Percentiles rank a stretch among this genome's conserved stretches.
Conservation (phyloP, 108 stramenopile species). For the Cyclotella cryptica region DNA sequence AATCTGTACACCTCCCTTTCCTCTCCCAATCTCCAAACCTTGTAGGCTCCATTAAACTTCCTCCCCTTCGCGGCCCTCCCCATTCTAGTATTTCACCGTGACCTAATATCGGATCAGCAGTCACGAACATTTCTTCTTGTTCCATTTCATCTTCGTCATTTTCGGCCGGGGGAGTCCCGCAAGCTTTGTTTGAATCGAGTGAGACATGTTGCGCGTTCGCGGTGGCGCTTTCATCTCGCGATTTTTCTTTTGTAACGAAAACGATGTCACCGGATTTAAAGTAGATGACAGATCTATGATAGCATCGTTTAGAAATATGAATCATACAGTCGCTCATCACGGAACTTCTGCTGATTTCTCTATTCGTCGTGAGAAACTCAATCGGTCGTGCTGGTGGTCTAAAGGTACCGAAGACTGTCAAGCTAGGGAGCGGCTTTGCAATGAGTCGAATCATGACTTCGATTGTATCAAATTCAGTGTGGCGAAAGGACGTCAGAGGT, state of each 20-base stretch:
- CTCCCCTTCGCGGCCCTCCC: constrained; percentile 96
- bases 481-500: too few species aligned
- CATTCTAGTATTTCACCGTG: constrained; percentile 79
- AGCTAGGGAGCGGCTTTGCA: neutral
- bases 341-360: too few species aligned
- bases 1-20: constrained; percentile 96
- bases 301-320: neutral
- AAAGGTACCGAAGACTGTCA: neutral
- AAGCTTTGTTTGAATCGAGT: neutral
- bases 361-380: neutral
- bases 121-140: constrained; percentile 92
- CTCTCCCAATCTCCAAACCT: constrained; percentile 99
- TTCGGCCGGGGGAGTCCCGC: too few species aligned
- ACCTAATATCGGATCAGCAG: constrained; percentile 73
- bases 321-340: too few species aligned
- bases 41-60: constrained; percentile 92
- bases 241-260: neutral
- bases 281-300: neutral
- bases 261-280: neutral
- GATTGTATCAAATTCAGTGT: neutral
- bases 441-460: neutral
- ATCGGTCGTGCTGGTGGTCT: neutral
- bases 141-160: constrained; percentile 79
- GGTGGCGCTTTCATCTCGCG: neutral
- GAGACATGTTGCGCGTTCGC: neutral